phyloP scores from a whole-genome alignment of 2,329 filamentous ascomycete species.

The Penicillium digitatum region DNA sequence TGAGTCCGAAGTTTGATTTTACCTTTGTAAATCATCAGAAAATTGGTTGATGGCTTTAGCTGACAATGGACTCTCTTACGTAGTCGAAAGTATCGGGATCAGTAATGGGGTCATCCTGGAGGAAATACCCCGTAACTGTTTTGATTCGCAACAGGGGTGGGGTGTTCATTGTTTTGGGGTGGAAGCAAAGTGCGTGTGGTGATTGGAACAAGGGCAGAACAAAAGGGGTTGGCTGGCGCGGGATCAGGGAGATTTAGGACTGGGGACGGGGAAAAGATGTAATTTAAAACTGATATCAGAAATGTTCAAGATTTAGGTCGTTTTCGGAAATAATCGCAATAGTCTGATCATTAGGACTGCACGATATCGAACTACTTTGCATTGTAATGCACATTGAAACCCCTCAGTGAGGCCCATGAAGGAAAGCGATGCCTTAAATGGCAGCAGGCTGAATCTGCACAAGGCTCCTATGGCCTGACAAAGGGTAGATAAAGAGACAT shows the following conservation, averaged over 20 bases:
- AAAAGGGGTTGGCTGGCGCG: neutral
- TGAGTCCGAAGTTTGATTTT: constrained; percentile 49
- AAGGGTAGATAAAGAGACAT: too few relatives aligned
- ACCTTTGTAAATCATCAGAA: constrained; percentile 26
- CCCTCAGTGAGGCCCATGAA: neutral
- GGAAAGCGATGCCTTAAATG: neutral
- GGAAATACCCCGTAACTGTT: constrained; percentile 48
- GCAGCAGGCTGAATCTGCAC: neutral
- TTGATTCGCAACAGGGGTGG: constrained; percentile 33
- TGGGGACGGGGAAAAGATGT: neutral
- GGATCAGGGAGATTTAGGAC: constrained; percentile 2
- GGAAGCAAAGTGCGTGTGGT: neutral
- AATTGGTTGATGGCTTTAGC: neutral
- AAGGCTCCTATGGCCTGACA: neutral
- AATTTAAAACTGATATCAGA: neutral
- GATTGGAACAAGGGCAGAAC: neutral
- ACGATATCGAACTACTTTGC: neutral
- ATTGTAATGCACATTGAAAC: neutral
- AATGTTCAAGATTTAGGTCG: neutral
- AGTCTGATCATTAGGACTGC: neutral
- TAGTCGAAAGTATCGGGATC: constrained; percentile 49
- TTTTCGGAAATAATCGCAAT: neutral
- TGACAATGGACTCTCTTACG: constrained; percentile 29
- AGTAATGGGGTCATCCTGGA: constrained; percentile 49
- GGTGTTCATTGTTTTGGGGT: neutral